Evolutionary conservation across 257 asterid species (phyloP).

Genomic region (Forsythia suspensa): DNA sequence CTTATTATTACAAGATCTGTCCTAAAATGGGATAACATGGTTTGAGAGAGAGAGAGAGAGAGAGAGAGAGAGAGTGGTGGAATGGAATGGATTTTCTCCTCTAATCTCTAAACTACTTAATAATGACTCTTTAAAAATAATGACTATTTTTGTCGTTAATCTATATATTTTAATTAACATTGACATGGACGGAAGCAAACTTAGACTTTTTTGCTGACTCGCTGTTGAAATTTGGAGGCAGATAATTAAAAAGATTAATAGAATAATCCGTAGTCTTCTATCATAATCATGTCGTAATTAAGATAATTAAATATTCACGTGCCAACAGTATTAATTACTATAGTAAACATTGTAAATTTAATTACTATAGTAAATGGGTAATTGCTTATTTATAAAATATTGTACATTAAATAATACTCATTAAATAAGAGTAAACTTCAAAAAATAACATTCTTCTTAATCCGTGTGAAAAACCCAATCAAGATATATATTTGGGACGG

Average conservation of each 20-base stretch:
- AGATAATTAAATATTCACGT: neutral
- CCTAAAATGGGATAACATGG: conserved; percentile 27
- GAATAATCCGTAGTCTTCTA: neutral
- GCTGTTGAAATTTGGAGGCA: neutral
- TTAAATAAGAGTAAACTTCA: too few species aligned
- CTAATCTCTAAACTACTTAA: neutral
- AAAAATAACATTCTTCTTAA: too few species aligned
- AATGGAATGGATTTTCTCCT: neutral
- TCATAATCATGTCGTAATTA: neutral
- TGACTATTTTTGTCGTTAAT: too few species aligned
- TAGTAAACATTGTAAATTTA: too few species aligned
- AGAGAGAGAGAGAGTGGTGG: neutral
- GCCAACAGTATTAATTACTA: neutral
- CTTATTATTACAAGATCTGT: conserved; percentile 22
- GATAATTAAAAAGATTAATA: neutral
- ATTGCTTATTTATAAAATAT: too few species aligned
- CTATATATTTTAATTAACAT: too few species aligned
- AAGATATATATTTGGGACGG: too few species aligned
- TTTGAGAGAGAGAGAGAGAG: neutral
- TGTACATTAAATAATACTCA: too few species aligned
- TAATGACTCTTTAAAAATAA: too few species aligned
- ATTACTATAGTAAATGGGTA: neutral
- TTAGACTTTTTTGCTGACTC: neutral
- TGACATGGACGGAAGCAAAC: neutral
- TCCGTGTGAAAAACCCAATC: too few species aligned